Evolutionary conservation across 2,329 filamentous ascomycete species (phyloP), one percentile per base, ranked within the genome.

Genomic region (Daldinia eschscholtzii): DNA sequence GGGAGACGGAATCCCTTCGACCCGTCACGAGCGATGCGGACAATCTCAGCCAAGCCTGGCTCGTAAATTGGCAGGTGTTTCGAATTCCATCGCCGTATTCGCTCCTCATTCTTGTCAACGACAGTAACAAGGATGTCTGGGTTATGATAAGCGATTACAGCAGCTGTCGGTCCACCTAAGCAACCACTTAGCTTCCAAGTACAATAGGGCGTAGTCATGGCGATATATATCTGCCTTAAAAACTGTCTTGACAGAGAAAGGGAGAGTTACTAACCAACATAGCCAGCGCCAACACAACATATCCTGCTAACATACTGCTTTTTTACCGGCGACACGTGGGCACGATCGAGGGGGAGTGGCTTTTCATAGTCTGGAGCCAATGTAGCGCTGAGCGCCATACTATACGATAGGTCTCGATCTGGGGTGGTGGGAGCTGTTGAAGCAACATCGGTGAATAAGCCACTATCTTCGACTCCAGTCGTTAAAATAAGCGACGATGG

Each of bases 51-150:
- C 28, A 95, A 83, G 10, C 89, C 91, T 0, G 91, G 90, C 80
- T 95, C 92, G 79, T 92, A 91, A 69, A 94, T 92, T 48, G 92
- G 92, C 15, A 93, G 86, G 70, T 91, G 86, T 50, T 85, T 83
- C 1, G 91, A 92, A 74, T 93, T 91, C 92, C 92, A 95, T 67
- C 87, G 86, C 57, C 84, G 85, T 70, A 94, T 93, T 52, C 91
- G 88, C 42, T 78, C 80, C 58, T 83, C 83, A 76, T 93, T 89
- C 67, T 87, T 83, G 77, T 94, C 92, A 39, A 94, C 89, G n/a
- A 94, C 91, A 20, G 89, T 92, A 44, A 94, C 90, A 55, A 84
- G 84, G 73, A 93, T 86, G 61, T 89, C 80, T 1, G 91, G 91
- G 78, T 93, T 93, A 72, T 93, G 87, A 75, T 89, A 87, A 23